A percentile compares a stretch with the other conserved stretches of the same genome.
These are phyloP conservation scores for Terfezia claveryi DNA, from an alignment of 495 filamentous ascomycete species.

Conservation along the genomic window DNA sequence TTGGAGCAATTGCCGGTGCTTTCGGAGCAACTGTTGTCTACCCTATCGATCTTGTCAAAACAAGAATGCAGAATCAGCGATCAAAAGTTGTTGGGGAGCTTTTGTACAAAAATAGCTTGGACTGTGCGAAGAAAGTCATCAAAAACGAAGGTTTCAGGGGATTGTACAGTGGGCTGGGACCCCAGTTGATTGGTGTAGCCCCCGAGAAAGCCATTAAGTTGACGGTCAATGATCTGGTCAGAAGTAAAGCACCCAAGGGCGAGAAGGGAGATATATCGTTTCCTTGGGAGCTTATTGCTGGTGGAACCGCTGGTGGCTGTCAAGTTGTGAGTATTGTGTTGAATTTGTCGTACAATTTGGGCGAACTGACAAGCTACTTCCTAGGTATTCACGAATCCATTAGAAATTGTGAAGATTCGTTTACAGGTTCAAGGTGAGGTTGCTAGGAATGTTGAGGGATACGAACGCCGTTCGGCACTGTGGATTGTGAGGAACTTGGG, in stretches of 20 bases:
- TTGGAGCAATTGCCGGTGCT: slow-evolving; percentile 77
- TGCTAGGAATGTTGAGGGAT: slow-evolving; percentile 64
- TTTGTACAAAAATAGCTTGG: slow-evolving; percentile 87
- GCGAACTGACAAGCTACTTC: background rate
- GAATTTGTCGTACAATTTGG: slow-evolving; percentile 21
- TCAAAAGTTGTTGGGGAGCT: slow-evolving; percentile 56
- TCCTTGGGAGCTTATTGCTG: slow-evolving; percentile 56
- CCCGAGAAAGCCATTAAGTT: slow-evolving; percentile 98
- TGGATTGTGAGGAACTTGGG: slow-evolving; percentile 95
- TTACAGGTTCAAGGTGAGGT: slow-evolving; percentile 95
- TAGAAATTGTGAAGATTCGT: slow-evolving; percentile 98
- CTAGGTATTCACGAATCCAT: slow-evolving; percentile 61
- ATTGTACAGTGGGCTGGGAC: slow-evolving; percentile 81
- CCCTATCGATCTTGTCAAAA: slow-evolving; percentile 96
- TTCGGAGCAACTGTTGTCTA: slow-evolving; percentile 99
- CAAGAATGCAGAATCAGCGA: slow-evolving; percentile 93
- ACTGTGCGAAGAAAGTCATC: slow-evolving; percentile 81
- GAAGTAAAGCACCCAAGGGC: slow-evolving; percentile 52
- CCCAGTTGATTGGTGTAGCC: slow-evolving; percentile 82
- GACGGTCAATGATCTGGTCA: slow-evolving; percentile 85
- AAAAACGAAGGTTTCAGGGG: slow-evolving; percentile 75
- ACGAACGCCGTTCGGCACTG: slow-evolving; percentile 69
- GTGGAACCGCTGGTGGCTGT: slow-evolving; percentile 77
- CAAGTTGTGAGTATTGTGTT: slow-evolving; percentile 52
- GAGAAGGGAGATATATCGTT: slow-evolving; percentile 52